phyloP scores from a whole-genome alignment of 2,329 filamentous ascomycete genomes.

The Xenoacremonium recifei region DNA sequence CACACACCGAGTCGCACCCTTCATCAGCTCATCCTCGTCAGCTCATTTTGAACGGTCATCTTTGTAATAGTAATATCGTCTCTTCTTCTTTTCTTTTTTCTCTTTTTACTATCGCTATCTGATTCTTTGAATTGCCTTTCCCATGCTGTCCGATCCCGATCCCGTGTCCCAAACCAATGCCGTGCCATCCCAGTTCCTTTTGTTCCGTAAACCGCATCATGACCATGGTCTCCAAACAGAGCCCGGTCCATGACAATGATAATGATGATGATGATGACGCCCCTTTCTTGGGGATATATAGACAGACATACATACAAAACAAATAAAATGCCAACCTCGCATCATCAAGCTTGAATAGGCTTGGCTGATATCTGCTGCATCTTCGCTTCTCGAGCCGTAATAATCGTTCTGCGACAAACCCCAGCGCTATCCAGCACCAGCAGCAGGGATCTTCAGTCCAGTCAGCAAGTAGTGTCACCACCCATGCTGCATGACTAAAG shows the following conservation, averaged over 20 bases:
- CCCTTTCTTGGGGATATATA: background rate
- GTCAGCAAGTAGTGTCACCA: constrained; percentile 26
- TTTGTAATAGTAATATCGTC: no score
- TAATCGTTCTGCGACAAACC: constrained; percentile 16
- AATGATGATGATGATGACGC: background rate
- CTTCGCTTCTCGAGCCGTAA: constrained; percentile 6
- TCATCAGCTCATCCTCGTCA: background rate
- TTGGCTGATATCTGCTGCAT: no score
- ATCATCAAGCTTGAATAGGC: background rate
- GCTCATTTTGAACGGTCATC: no score
- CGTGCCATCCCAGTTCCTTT: constrained; percentile 15
- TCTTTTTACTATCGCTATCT: constrained; percentile 1
- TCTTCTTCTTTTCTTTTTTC: background rate
- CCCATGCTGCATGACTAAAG: constrained; percentile 15
- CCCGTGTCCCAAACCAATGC: constrained; percentile 13
- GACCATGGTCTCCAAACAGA: constrained; percentile 11
- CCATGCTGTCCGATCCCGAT: constrained; percentile 13
- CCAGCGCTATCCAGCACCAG: constrained; percentile 16
- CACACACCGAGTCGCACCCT: no score
- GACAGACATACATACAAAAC: constrained; percentile 19
- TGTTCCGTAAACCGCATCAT: constrained; percentile 27
- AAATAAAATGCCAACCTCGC: constrained; percentile 13
- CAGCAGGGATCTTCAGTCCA: constrained; percentile 22
- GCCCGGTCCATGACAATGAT: background rate
- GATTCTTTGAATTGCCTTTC: constrained; percentile 5